These are phyloP conservation scores for Clonostachys byssicola DNA, from an alignment of 2,329 filamentous ascomycete species.

Conservation along the genomic window DNA sequence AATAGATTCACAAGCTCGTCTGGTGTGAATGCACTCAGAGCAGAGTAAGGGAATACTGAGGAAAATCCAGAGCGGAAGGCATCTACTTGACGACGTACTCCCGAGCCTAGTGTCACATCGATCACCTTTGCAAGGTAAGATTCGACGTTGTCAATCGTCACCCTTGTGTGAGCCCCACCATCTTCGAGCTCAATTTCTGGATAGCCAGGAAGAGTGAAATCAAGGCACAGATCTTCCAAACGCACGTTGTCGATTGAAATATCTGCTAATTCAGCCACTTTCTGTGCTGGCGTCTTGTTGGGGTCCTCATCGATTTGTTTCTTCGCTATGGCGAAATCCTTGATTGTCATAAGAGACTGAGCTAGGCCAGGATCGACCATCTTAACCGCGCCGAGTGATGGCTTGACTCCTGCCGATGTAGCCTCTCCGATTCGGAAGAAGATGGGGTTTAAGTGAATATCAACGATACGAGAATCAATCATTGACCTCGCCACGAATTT, in stretches of 20 bases:
- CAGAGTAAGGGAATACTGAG: slow-evolving; percentile 92
- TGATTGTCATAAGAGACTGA: slow-evolving; percentile 79
- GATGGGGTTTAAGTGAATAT: slow-evolving; percentile 93
- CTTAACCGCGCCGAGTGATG: slow-evolving; percentile 85
- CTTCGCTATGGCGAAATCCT: slow-evolving; percentile 81
- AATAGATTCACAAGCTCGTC: slow-evolving; percentile 94
- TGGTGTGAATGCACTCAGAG: slow-evolving; percentile 88
- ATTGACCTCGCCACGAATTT: slow-evolving; percentile 98
- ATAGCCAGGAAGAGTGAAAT: slow-evolving; percentile 94
- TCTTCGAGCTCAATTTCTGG: slow-evolving; percentile 77
- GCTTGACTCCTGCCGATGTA: slow-evolving; percentile 57
- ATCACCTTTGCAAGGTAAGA: slow-evolving; percentile 84
- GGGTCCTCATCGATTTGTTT: slow-evolving; percentile 74
- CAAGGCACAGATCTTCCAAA: slow-evolving; percentile 84
- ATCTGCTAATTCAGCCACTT: slow-evolving; percentile 62
- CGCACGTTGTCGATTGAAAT: slow-evolving; percentile 72
- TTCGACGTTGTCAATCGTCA: slow-evolving; percentile 91
- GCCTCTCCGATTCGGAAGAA: slow-evolving; percentile 92
- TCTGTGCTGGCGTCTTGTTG: slow-evolving; percentile 62
- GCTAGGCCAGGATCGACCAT: slow-evolving; percentile 84
- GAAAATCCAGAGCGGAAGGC: slow-evolving; percentile 90
- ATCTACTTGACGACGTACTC: slow-evolving; percentile 84
- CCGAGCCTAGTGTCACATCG: slow-evolving; percentile 84
- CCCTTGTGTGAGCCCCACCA: slow-evolving; percentile 67
- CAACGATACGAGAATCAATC: slow-evolving; percentile 97